phyloP scores from a whole-genome alignment of 768 basidiomycete species.

The Mycena galericulata region DNA sequence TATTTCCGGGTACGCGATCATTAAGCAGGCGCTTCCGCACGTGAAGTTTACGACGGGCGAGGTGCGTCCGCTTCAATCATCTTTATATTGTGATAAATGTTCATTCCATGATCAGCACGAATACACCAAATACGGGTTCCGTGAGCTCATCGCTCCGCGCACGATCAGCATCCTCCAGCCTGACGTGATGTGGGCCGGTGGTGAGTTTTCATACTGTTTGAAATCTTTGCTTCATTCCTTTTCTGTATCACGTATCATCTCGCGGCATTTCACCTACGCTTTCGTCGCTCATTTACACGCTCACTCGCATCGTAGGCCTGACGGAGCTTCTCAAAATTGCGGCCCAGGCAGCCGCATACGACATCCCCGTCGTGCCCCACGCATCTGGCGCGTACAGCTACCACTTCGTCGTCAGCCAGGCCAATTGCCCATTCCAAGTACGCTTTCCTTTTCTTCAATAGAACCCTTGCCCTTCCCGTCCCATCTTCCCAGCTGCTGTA shows the following conservation, averaged over 20 bases:
- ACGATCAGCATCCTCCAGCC: constrained; percentile 46
- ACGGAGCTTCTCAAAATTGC: constrained; percentile 48
- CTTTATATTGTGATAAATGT: background rate
- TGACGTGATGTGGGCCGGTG: constrained; percentile 47
- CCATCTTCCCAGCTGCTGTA: too few relatives aligned
- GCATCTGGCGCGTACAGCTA: constrained; percentile 61
- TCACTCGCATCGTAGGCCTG: constrained; percentile 27
- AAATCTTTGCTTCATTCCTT: background rate
- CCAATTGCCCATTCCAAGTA: constrained; percentile 41
- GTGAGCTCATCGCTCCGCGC: constrained; percentile 46
- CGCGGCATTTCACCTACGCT: background rate
- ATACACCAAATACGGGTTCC: constrained; percentile 48
- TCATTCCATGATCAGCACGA: constrained; percentile 40
- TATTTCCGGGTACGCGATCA: constrained; percentile 41
- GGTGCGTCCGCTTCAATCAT: constrained; percentile 25
- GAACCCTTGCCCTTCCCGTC: too few relatives aligned
- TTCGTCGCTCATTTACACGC: background rate
- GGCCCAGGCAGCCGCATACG: constrained; percentile 56
- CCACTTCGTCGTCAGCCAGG: constrained; percentile 58
- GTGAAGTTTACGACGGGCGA: constrained; percentile 47
- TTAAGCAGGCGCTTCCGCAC: constrained; percentile 46
- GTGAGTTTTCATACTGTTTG: background rate
- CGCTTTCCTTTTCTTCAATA: background rate
- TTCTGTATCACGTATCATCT: too few relatives aligned
- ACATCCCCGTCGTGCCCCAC: constrained; percentile 61